Base-by-base conservation (phyloP, 23 red algal species). In the Gracilaria gracilis region DNA sequence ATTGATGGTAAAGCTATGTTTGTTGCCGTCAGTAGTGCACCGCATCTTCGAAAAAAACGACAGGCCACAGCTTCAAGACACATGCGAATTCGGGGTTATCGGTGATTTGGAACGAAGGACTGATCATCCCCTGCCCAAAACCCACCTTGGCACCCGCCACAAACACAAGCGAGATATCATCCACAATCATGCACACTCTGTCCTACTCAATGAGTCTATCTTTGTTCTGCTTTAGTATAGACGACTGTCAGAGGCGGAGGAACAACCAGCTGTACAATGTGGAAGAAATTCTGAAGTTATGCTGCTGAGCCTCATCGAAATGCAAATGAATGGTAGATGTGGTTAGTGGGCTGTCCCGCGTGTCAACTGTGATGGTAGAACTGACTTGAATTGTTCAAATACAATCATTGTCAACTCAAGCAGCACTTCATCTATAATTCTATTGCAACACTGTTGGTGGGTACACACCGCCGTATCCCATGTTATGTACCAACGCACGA, bases 51-150 rank as follows among this genome's bases (percentile, higher is more conserved):
- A 84, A 27, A 93, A 86, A 65, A 98, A 98, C 20, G 91, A 95
- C 23, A 87, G 61, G 24, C 96, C 96, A 65, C 96, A 98, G 29
- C 96, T 92, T 67, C 96, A 98, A 23, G 85, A 88, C 21, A 71
- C 69, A 27, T 98, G 93, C 32, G 96, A 95, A 65, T 95, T 95
- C n/a, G 28, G 96, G 96, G 67, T 98, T 98, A 17, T 86, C 88
- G 20, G 78, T 82, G 36, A 98, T 54, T 4, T 82, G 79, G 67
- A 98, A 98, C 53, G 93, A 85, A 50, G 93, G 86, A 37, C 93
- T 89, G 40, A 98, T 98, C 75, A 98, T 59, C 82, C 95, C 96
- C 35, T 98, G 88, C 37, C 87, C 83, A 57, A 83, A 98, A 81
- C 94, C 96, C 33, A 98, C 75, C 32, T 83, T 96, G 49, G 93